Percentiles rank a stretch among this genome's conserved stretches.
Evolutionary conservation across 1,284 basidiomycete species (phyloP).

Genomic region (Clitocybe nebularis): DNA sequence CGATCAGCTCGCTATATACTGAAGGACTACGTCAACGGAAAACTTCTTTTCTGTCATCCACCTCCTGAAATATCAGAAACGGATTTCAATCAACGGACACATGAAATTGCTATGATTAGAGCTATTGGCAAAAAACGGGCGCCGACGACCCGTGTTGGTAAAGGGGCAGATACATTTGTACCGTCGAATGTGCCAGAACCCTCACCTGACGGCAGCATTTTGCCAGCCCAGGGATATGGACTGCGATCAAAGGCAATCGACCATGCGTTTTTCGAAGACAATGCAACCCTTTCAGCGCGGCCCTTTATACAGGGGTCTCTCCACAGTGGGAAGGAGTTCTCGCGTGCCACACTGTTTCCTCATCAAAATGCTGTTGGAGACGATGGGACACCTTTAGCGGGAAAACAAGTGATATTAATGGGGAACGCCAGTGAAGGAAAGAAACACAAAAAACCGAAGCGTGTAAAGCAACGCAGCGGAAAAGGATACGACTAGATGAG

Average conservation of each 20-base stretch:
- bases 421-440: slow-evolving; percentile 55
- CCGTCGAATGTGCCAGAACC: slow-evolving; percentile 25
- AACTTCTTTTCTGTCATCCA: slow-evolving; percentile 86
- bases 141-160: slow-evolving; percentile 79
- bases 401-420: slow-evolving; percentile 45
- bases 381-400: slow-evolving; percentile 63
- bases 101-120: slow-evolving; percentile 57
- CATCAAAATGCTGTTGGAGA: slow-evolving; percentile 79
- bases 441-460: slow-evolving; percentile 86
- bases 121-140: slow-evolving; percentile 77
- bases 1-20: slow-evolving; percentile 90
- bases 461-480: slow-evolving; percentile 85
- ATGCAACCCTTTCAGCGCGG: slow-evolving; percentile 46
- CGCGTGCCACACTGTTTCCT: slow-evolving; percentile 65
- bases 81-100: slow-evolving; percentile 77
- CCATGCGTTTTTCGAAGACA: slow-evolving; percentile 76
- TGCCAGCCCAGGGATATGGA: slow-evolving; percentile 33
- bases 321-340: slow-evolving; percentile 56
- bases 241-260: slow-evolving; percentile 72
- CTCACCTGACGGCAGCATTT: slow-evolving; percentile 19
- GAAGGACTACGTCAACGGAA: slow-evolving; percentile 97
- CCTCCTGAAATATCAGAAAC: slow-evolving; percentile 72
- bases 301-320: slow-evolving; percentile 66
- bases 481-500: slow-evolving; percentile 74
- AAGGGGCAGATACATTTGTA: slow-evolving; percentile 82